Evolutionary conservation across 2,329 filamentous ascomycete species (phyloP).

Genomic region (Arthrobotrys sphaeroides): DNA sequence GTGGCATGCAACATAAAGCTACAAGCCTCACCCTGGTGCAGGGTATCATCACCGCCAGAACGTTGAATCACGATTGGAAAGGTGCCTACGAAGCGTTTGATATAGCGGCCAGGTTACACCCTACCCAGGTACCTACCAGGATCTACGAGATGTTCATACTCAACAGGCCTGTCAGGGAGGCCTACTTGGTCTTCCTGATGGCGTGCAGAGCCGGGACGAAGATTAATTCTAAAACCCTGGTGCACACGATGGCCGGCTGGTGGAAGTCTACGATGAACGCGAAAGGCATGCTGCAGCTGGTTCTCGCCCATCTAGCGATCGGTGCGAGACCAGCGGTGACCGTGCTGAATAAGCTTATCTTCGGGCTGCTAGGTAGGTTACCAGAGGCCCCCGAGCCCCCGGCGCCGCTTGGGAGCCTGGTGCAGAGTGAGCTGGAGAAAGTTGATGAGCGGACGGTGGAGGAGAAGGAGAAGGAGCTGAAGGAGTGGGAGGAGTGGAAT

Average conservation of each 20-base stretch:
- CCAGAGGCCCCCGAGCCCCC: slow-evolving; percentile 59
- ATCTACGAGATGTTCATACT: slow-evolving; percentile 64
- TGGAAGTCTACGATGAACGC: slow-evolving; percentile 58
- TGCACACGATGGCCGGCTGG: slow-evolving; percentile 24
- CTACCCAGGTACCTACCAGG: slow-evolving; percentile 61
- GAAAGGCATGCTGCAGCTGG: slow-evolving; percentile 16
- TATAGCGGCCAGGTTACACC: slow-evolving; percentile 64
- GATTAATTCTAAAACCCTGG: slow-evolving; percentile 58
- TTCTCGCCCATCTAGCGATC: slow-evolving; percentile 48
- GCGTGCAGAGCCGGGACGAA: slow-evolving; percentile 64
- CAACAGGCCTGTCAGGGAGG: slow-evolving; percentile 64
- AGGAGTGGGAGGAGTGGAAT: slow-evolving; percentile 39
- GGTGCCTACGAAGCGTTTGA: slow-evolving; percentile 66
- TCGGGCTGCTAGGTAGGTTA: slow-evolving; percentile 61
- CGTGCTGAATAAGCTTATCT: slow-evolving; percentile 62
- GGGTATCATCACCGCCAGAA: slow-evolving; percentile 64
- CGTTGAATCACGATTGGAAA: slow-evolving; percentile 63
- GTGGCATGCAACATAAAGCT: slow-evolving; percentile 60
- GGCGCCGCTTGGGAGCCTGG: slow-evolving; percentile 3
- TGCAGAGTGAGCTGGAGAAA: neutral
- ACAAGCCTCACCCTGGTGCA: slow-evolving; percentile 64
- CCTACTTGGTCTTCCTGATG: slow-evolving; percentile 64
- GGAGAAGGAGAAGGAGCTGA: slow-evolving; percentile 11
- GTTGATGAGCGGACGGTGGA: neutral
- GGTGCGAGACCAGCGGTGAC: slow-evolving; percentile 55